phyloP scores from a whole-genome alignment of 768 basidiomycete species.

The Pulveroboletus sp. region DNA sequence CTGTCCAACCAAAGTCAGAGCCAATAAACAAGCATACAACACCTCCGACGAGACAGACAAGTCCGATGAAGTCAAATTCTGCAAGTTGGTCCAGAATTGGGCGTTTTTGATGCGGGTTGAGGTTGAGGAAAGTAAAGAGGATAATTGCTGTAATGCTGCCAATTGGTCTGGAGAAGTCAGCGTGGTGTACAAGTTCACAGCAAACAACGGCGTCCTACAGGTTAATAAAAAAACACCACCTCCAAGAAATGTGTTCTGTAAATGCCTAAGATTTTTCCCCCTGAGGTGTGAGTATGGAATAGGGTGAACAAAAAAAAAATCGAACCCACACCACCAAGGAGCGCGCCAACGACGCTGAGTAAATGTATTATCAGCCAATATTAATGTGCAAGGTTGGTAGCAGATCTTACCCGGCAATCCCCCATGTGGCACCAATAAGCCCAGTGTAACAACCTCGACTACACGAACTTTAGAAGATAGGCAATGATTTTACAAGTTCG shows the following conservation, averaged over 20 bases:
- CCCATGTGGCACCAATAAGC: too few relatives aligned
- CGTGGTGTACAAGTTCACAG: background rate
- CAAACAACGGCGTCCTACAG: slow-evolving; percentile 40
- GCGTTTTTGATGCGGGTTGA: slow-evolving; percentile 69
- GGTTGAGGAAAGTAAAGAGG: slow-evolving; percentile 72
- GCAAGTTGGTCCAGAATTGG: slow-evolving; percentile 54
- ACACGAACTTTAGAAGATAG: too few relatives aligned
- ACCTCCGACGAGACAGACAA: slow-evolving; percentile 59
- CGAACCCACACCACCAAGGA: slow-evolving; percentile 69
- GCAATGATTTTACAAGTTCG: too few relatives aligned
- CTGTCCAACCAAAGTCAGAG: slow-evolving; percentile 65
- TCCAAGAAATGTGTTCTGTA: slow-evolving; percentile 74
- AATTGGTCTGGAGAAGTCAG: slow-evolving; percentile 52
- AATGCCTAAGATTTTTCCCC: slow-evolving; percentile 52
- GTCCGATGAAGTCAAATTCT: slow-evolving; percentile 73
- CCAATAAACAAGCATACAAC: slow-evolving; percentile 68
- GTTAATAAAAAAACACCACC: slow-evolving; percentile 85
- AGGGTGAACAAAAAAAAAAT: background rate
- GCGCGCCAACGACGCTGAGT: slow-evolving; percentile 63
- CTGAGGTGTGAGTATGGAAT: slow-evolving; percentile 2
- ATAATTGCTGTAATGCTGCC: slow-evolving; percentile 61
- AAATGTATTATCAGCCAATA: background rate
- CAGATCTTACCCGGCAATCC: too few relatives aligned
- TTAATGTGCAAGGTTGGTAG: too few relatives aligned
- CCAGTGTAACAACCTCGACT: too few relatives aligned